Base-by-base conservation (phyloP, 2,329 filamentous ascomycete species). In the Leptographium procerum region DNA sequence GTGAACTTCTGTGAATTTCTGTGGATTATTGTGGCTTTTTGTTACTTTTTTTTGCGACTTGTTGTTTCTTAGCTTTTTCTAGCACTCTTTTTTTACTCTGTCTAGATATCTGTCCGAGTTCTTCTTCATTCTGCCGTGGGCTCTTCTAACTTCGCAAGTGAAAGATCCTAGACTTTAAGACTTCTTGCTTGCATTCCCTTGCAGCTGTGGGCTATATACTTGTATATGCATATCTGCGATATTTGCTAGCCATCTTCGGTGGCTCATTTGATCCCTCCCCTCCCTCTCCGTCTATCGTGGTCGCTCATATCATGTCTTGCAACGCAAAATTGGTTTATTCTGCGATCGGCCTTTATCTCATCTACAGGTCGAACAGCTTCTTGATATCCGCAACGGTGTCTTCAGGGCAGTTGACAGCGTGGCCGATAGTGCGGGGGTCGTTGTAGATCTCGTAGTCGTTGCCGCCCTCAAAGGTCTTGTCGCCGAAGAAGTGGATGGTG, bases 401-500 rank as follows among this genome's bases (percentile, higher is more conserved):
- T 59, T 91, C 86, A 8, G 92, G 92, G 48, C 80, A 82, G 64
- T 78, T 83, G 64, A 97, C 94, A 29, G 85, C 78, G 74, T 99
- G 94, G 2, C 94, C 94, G 61, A 87, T 85, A 40, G 89, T 95
- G 68, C 92, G 81, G 57, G 80, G 69, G 70, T 97, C 92, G 64
- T 75, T 78, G 73, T 87, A 97, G 70, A 99, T 96, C 77, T 97
- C 92, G 70, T 86, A 92, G 74, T 99, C 94, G 72, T 97, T 99
- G 62, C 94, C 94, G 63, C 94, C 92, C 71, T 86, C 74, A 69
- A 84, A 85, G 29, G 89, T 89, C 85, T 97, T 99, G 80, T 99
- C 94, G 64, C 94, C 94, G 68, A 97, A 99, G 82, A 97, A 97
- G 79, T 97, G 94, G 66, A 97, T 87, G 51, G 83, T 92, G 65